Base-by-base conservation (phyloP, 306 rosid genomes). In the Quercus rubra region DNA sequence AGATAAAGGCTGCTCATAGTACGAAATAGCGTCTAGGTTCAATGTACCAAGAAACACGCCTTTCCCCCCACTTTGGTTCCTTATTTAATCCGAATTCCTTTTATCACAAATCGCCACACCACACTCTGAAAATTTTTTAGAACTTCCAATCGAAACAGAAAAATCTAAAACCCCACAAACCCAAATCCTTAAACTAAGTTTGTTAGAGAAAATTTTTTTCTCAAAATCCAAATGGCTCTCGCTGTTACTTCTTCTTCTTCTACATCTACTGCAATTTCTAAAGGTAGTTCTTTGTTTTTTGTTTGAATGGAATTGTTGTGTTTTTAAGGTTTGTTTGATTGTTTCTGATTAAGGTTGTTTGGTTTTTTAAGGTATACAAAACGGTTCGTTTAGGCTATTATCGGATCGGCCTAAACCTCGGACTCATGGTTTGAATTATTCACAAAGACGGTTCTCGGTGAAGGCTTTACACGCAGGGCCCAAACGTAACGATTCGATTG, bases 211-310 rank as follows among this genome's bases (percentile, higher is more conserved):
- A 27, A 35, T 6, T 49, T 43, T 23, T 41, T 23, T 41, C 46
- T 41, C 46, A 9, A 41, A 41, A 41, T 41, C 46, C 77, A 64
- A 81, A 88, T 94, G 98, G 97, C 97, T 27, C 75, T 91, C 46
- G 27, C 92, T 78, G 76, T 87, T 72, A 19, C 91, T 80, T 80
- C 93, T 15, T 82, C 97, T 68, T 83, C 97, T 68, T 83, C 90
- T 13, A 23, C 31, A 67, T 79, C 96, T 35, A n/a, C 92, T 3
- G 25, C 89, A 6, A 51, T 85, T 2, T 88, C 91, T 33, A 89
- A 82, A 87, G 91, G 98, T 91, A 89, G 59, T 14, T 41, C 10
- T 52, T n/a, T 59, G 18, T 63, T 41, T 9, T 13, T 0, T 27
- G 51, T 71, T 11, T 23, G 4, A 67, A 67, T 6, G 72, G 27